Evolutionary conservation across 1,284 basidiomycete species (phyloP).

Genomic region (Caloboletus inedulis): DNA sequence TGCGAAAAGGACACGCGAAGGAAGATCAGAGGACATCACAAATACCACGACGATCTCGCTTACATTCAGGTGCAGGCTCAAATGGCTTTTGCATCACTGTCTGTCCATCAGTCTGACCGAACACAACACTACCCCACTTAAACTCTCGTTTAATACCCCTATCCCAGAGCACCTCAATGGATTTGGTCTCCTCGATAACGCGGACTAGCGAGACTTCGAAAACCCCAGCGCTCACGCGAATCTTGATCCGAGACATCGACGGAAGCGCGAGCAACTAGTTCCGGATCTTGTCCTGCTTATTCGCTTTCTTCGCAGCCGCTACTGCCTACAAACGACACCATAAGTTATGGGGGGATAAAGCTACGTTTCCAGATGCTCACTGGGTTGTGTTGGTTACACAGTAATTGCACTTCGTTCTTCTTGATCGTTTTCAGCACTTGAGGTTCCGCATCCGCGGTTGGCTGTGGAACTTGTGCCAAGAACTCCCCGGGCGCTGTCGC

Average conservation of each 20-base stretch:
- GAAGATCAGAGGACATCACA: slow-evolving; percentile 2
- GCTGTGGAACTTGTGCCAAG: slow-evolving; percentile 5
- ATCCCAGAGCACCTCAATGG: slow-evolving; percentile 81
- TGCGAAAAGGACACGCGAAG: slow-evolving; percentile 5
- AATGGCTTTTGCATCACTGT: slow-evolving; percentile 63
- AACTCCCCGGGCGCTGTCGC: not conserved
- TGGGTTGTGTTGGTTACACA: slow-evolving; percentile 83
- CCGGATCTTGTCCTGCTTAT: slow-evolving; percentile 63
- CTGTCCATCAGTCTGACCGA: slow-evolving; percentile 55
- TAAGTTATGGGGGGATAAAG: slow-evolving; percentile 2
- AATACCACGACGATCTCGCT: slow-evolving; percentile 16
- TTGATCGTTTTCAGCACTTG: slow-evolving; percentile 60
- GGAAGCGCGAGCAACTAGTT: slow-evolving; percentile 66
- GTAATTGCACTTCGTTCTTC: slow-evolving; percentile 67
- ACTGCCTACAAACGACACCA: slow-evolving; percentile 45
- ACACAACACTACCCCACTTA: slow-evolving; percentile 75
- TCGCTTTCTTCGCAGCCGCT: slow-evolving; percentile 67
- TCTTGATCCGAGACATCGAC: slow-evolving; percentile 70
- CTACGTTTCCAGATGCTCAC: slow-evolving; percentile 43
- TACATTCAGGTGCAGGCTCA: slow-evolving; percentile 43
- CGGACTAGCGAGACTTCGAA: slow-evolving; percentile 76
- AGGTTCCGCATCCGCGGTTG: slow-evolving; percentile 23
- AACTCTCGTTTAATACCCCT: slow-evolving; percentile 66
- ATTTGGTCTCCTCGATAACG: slow-evolving; percentile 62
- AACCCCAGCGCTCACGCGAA: slow-evolving; percentile 73